Base-by-base conservation (phyloP, 2,329 filamentous ascomycete genomes). In the Chaetomium globosum region DNA sequence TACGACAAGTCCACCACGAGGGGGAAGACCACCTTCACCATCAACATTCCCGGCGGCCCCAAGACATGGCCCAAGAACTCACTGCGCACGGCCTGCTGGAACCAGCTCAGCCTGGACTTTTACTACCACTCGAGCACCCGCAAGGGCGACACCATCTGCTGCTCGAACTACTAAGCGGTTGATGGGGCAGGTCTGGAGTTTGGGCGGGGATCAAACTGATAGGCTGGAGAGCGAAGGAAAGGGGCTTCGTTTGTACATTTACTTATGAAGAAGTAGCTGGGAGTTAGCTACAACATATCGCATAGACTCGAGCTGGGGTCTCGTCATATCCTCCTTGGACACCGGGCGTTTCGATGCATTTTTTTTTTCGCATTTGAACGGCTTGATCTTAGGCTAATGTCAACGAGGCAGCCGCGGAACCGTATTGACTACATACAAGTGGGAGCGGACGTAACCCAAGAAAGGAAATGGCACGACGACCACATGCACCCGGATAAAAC, bases 21-120 rank as follows among this genome's bases (percentile, higher is more conserved):
- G 31, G 53, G 53, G 31, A 56, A 56, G 53, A 39, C 31, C 13
- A n/a, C 36, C 53, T 39, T 39, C n/a, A 56, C 53, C 9, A 23
- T 56, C 53, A 36, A 56, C 53, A 56, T 56, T 9, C 16, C 53
- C 28, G 53, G 31, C 19, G 23, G 53, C 31, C 53, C 53, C 33
- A 26, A 23, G 19, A 56, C 53, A 12, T 56, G 53, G 53, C 53
- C 53, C 30, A 56, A 36, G 53, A 21, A 9, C 19, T 56, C 53
- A 5, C 53, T 56, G 9, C 19, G 31, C 10, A 33, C 53, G n/a
- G 23, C 36, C 6, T 56, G 53, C 53, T 56, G 53, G 53, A 36
- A 26, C 16, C 53, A 56, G 53, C 53, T 56, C n/a, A 39, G 30
- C 28, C 33, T 56, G 16, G 53, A 56, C 19, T 56, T 56, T 39